These are phyloP conservation scores for Vaccinium corymbosum DNA, from an alignment of 148 eudicot genomes.

Conservation along the genomic window DNA sequence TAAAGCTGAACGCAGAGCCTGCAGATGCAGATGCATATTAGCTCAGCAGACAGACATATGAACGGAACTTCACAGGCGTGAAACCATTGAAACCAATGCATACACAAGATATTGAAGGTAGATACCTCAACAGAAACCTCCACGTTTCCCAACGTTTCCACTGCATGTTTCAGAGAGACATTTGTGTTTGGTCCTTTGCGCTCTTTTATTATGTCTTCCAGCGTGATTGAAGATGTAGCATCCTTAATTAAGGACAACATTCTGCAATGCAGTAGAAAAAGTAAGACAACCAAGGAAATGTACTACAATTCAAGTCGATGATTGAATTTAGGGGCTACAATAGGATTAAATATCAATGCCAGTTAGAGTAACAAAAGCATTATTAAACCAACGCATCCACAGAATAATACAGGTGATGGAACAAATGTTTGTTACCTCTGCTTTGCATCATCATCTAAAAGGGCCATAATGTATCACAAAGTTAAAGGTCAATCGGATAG, in stretches of 20 bases:
- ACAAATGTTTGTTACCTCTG: constrained; percentile 39
- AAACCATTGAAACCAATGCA: background rate
- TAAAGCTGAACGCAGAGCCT: constrained; percentile 73
- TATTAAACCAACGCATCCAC: background rate
- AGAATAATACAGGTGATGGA: background rate
- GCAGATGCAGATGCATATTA: constrained; percentile 38
- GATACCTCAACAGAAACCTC: constrained; percentile 67
- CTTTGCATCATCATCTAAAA: constrained; percentile 52
- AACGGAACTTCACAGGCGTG: background rate
- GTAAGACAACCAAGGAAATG: background rate
- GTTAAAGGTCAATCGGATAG: background rate
- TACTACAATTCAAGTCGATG: background rate
- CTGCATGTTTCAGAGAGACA: constrained; percentile 30
- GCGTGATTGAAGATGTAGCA: constrained; percentile 57
- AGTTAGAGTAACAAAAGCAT: background rate
- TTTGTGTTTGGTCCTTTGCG: constrained; percentile 44
- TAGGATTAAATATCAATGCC: background rate
- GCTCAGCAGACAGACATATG: constrained; percentile 11
- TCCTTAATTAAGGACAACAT: constrained; percentile 51
- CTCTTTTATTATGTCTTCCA: constrained; percentile 45
- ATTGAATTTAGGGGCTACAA: background rate
- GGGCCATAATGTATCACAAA: background rate
- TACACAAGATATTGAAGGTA: constrained; percentile 10
- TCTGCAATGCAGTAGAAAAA: constrained; percentile 37
- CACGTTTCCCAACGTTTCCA: constrained; percentile 68